Percentiles rank a stretch among this genome's conserved stretches.
Evolutionary conservation across 2,329 filamentous ascomycete genomes (phyloP).

Genomic region (Sarocladium oryzae): DNA sequence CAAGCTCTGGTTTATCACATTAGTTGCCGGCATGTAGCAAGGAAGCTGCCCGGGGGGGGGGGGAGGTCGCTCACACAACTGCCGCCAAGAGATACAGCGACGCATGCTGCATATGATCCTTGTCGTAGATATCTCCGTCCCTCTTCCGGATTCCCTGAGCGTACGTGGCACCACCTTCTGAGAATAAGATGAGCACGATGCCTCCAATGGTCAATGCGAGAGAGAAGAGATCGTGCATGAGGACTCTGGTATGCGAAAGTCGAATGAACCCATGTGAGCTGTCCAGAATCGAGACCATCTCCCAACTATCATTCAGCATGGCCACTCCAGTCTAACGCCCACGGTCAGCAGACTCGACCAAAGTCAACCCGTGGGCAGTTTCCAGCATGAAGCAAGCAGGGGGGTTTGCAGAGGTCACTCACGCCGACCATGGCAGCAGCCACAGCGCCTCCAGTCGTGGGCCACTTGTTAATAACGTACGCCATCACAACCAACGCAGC

Average conservation of each 20-base stretch:
- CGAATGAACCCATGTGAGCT: constrained; percentile 19
- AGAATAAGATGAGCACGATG: constrained; percentile 26
- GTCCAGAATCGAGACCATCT: constrained; percentile 24
- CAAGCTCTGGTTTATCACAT: constrained; percentile 16
- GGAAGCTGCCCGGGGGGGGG: too few species aligned
- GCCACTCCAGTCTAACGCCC: constrained; percentile 22
- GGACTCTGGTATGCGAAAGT: constrained; percentile 20
- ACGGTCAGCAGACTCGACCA: not conserved
- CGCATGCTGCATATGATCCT: constrained; percentile 14
- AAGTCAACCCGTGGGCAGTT: too few species aligned
- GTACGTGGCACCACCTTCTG: constrained; percentile 13
- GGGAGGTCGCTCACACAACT: constrained; percentile 22
- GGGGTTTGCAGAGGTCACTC: too few species aligned
- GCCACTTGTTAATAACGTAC: constrained; percentile 26
- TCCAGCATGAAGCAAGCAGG: too few species aligned
- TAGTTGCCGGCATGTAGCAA: too few species aligned
- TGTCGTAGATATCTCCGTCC: constrained; percentile 13
- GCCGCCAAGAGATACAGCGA: constrained; percentile 10
- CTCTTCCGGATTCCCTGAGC: constrained; percentile 13
- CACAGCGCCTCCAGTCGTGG: constrained; percentile 19
- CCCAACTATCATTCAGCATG: constrained; percentile 32
- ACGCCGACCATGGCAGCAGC: constrained; percentile 27
- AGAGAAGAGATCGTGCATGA: constrained; percentile 27
- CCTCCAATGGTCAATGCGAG: constrained; percentile 27
- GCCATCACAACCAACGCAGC: constrained; percentile 24